phyloP scores from a whole-genome alignment of 768 basidiomycete species.

The Lentinus brumalis region DNA sequence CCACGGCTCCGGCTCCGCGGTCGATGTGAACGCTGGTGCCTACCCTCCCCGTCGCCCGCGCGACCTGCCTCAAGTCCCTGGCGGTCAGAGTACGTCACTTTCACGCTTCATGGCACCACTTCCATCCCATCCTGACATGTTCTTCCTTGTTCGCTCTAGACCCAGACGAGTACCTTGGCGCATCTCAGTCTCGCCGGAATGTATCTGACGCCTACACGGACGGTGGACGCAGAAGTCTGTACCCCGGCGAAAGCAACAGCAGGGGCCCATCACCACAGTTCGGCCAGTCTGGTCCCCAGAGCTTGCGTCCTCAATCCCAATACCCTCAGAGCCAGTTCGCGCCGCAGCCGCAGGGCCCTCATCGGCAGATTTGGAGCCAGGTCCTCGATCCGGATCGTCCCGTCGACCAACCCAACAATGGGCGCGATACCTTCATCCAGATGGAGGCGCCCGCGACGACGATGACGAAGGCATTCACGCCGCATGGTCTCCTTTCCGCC shows the following conservation, averaged over 20 bases:
- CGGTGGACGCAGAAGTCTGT: constrained; percentile 46
- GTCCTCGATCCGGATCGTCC: constrained; percentile 65
- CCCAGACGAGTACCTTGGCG: constrained; percentile 41
- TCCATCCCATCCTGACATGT: not conserved
- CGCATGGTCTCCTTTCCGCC: constrained; percentile 91
- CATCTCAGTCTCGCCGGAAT: constrained; percentile 47
- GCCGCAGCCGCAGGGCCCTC: constrained; percentile 39
- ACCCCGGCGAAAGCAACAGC: constrained; percentile 22
- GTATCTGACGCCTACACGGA: constrained; percentile 57
- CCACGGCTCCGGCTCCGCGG: constrained; percentile 17
- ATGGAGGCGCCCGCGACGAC: constrained; percentile 68
- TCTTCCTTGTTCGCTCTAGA: constrained; percentile 30
- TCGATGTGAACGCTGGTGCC: constrained; percentile 17
- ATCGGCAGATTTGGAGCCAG: constrained; percentile 87
- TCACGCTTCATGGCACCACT: not conserved
- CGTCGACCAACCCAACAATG: constrained; percentile 8
- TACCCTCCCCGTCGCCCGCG: constrained; percentile 50
- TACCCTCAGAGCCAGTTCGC: constrained; percentile 36
- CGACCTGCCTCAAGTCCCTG: constrained; percentile 66
- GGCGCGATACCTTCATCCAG: constrained; percentile 67
- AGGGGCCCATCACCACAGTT: constrained; percentile 27
- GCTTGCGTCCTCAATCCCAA: constrained; percentile 55
- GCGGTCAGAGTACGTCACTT: constrained; percentile 30
- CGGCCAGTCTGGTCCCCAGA: constrained; percentile 19
- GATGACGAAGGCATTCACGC: constrained; percentile 93